A percentile compares a stretch with the other conserved stretches of the same genome.
phyloP scores from a whole-genome alignment of 768 basidiomycete genomes.

The Artomyces pyxidatus region DNA sequence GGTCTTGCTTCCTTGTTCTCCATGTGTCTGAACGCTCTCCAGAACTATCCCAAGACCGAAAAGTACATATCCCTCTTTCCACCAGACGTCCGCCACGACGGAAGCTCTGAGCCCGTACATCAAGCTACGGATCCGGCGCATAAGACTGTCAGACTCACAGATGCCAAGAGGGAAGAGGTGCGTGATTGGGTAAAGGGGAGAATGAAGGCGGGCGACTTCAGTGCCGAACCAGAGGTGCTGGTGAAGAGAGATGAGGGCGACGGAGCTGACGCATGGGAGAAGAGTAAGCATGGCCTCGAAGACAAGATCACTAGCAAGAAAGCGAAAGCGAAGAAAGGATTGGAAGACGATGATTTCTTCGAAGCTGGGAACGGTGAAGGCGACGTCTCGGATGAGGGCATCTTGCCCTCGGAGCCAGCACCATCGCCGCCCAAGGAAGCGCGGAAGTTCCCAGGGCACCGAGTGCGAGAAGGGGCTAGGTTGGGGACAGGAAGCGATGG shows the following conservation, averaged over 20 bases:
- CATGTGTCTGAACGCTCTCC: background rate
- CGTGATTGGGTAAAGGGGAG: constrained; percentile 46
- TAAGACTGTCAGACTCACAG: no score
- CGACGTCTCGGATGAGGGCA: background rate
- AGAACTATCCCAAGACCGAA: constrained; percentile 79
- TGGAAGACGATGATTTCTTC: constrained; percentile 26
- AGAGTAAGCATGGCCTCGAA: background rate
- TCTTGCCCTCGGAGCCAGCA: no score
- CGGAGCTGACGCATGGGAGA: background rate
- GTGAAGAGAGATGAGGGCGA: background rate
- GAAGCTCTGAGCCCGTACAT: constrained; percentile 7
- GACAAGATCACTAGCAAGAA: background rate
- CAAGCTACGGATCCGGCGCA: constrained; percentile 13
- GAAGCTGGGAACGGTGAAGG: constrained; percentile 18
- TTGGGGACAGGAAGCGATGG: no score
- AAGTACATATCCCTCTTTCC: constrained; percentile 93
- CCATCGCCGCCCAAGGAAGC: no score
- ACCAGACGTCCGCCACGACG: constrained; percentile 40
- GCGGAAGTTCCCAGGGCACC: no score
- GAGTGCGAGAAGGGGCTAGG: no score
- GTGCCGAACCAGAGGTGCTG: constrained; percentile 48
- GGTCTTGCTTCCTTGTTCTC: constrained; percentile 15
- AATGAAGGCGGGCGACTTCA: constrained; percentile 55
- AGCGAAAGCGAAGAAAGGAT: background rate
- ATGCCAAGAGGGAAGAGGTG: constrained; percentile 49